These are phyloP conservation scores for Myxozyma kluyveri DNA, from an alignment of 805 yeast genomes.

Conservation along the genomic window DNA sequence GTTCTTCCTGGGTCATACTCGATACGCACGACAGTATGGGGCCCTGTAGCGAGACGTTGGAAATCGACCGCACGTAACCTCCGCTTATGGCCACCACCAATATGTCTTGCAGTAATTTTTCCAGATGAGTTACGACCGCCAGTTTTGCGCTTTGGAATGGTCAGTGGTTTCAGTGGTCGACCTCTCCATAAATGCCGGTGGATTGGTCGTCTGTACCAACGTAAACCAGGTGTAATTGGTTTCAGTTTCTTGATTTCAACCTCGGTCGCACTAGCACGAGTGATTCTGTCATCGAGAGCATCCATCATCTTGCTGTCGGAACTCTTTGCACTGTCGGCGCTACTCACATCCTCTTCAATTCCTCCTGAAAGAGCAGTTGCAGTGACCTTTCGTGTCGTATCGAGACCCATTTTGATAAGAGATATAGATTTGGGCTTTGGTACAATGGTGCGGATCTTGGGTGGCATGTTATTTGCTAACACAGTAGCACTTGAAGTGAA, in stretches of 20 bases:
- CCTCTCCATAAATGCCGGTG: slow-evolving; percentile 87
- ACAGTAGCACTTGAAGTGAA: slow-evolving; percentile 16
- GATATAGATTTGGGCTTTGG: too few relatives aligned
- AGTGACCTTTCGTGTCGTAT: too few relatives aligned
- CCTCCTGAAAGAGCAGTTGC: background rate
- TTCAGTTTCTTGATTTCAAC: slow-evolving; percentile 21
- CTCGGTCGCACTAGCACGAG: slow-evolving; percentile 2
- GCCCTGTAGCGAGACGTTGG: slow-evolving; percentile 63
- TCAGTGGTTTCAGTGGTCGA: slow-evolving; percentile 70
- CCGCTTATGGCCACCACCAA: slow-evolving; percentile 95
- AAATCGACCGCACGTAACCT: slow-evolving; percentile 82
- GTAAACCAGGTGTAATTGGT: slow-evolving; percentile 27
- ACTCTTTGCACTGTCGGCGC: too few relatives aligned
- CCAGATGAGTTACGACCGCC: slow-evolving; percentile 93
- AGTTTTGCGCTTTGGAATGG: slow-evolving; percentile 64
- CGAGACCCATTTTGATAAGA: too few relatives aligned
- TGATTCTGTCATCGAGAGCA: slow-evolving; percentile 2
- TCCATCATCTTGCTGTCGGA: too few relatives aligned
- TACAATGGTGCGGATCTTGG: background rate
- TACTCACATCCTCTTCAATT: too few relatives aligned
- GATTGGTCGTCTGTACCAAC: slow-evolving; percentile 80
- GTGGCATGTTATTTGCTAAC: slow-evolving; percentile 17
- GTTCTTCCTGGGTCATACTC: slow-evolving; percentile 96
- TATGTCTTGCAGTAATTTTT: slow-evolving; percentile 83
- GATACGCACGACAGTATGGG: slow-evolving; percentile 76